Evolutionary conservation across 768 basidiomycete genomes (phyloP).

Genomic region (Mrakia blollopis): DNA sequence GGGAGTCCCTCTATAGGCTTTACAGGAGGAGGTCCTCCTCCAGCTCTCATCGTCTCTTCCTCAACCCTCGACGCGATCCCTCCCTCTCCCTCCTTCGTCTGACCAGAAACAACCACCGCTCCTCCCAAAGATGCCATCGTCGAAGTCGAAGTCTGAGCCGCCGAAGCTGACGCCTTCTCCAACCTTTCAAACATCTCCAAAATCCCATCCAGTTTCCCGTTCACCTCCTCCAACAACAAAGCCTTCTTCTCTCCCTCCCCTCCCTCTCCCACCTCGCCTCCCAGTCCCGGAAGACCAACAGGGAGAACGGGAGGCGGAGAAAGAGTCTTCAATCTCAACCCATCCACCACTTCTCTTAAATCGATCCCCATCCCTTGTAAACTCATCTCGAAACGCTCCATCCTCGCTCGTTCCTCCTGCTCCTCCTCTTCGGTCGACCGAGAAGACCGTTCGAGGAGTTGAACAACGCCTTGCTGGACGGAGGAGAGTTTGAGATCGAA

Average conservation of each 20-base stretch:
- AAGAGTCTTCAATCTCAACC: background rate
- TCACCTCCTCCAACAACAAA: conserved; percentile 23
- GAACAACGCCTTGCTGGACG: conserved; percentile 1
- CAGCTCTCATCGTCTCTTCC: background rate
- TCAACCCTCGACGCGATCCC: background rate
- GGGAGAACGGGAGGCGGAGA: background rate
- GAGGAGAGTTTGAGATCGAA: conserved; percentile 20
- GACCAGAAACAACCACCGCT: too few species aligned
- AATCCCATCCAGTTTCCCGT: conserved; percentile 14
- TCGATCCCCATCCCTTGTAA: conserved; percentile 22
- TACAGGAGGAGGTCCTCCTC: background rate
- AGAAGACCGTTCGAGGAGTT: background rate
- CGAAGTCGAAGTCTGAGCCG: too few species aligned
- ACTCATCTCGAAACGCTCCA: conserved; percentile 5
- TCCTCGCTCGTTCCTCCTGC: conserved; percentile 4
- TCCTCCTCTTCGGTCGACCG: background rate
- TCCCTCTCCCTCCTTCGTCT: background rate
- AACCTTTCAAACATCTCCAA: background rate
- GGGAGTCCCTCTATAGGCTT: background rate
- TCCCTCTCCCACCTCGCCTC: background rate
- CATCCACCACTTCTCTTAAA: background rate
- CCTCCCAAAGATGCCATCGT: too few species aligned
- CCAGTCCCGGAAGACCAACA: background rate
- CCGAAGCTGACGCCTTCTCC: background rate
- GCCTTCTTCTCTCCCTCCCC: background rate